Percentiles rank a stretch among this genome's conserved stretches.
phyloP scores from a whole-genome alignment of 257 asterid genomes.

The Primulina eburnea region DNA sequence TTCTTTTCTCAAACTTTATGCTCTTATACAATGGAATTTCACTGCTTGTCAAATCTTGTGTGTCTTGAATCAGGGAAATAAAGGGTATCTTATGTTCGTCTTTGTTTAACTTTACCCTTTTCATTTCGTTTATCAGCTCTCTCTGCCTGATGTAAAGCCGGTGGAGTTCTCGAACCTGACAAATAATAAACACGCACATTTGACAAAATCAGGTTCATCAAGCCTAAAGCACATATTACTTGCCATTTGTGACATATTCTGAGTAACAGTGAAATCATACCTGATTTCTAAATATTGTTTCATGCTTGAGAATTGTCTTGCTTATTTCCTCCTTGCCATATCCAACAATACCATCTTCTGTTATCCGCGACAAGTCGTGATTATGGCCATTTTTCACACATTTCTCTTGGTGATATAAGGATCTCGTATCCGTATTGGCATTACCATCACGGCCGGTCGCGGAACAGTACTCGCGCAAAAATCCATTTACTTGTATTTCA shows the following conservation, averaged over 20 bases:
- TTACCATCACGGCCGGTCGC: constrained; percentile 41
- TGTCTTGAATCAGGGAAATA: constrained; percentile 22
- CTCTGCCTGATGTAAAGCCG: constrained; percentile 63
- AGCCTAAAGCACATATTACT: not conserved
- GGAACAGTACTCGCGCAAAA: constrained; percentile 32
- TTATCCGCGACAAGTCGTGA: constrained; percentile 23
- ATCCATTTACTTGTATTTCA: constrained; percentile 45
- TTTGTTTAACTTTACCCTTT: constrained; percentile 26
- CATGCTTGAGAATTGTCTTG: constrained; percentile 66
- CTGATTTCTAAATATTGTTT: constrained; percentile 64
- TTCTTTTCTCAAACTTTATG: constrained; percentile 20
- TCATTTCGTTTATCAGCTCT: constrained; percentile 60
- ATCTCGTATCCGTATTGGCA: constrained; percentile 31
- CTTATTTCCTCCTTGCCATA: constrained; percentile 46
- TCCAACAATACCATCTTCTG: constrained; percentile 27
- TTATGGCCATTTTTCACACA: constrained; percentile 30
- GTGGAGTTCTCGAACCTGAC: constrained; percentile 83
- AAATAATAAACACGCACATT: constrained; percentile 9
- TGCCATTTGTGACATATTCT: not conserved
- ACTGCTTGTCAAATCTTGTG: constrained; percentile 8
- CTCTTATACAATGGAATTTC: constrained; percentile 18
- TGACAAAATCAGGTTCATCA: not conserved
- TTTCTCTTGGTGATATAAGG: constrained; percentile 36
- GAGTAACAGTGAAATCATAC: constrained; percentile 25
- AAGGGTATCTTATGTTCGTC: constrained; percentile 16